Percentiles rank a stretch among this genome's conserved stretches.
phyloP scores from a whole-genome alignment of 345 rosid species.

The Alliaria petiolata region DNA sequence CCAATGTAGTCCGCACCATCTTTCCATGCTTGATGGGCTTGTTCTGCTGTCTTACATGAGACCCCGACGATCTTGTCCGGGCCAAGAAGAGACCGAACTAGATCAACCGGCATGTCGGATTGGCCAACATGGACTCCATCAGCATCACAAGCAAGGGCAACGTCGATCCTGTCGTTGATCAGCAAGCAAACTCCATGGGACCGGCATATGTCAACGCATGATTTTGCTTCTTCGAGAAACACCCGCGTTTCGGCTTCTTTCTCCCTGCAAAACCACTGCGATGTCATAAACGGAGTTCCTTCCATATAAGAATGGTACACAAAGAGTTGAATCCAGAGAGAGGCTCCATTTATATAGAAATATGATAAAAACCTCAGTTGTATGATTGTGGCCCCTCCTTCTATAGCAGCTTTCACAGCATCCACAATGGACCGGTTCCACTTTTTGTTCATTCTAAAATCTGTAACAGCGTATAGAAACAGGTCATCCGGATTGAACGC shows the following conservation, averaged over 20 bases:
- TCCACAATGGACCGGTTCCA: constrained; percentile 68
- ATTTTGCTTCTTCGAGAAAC: constrained; percentile 68
- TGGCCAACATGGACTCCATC: constrained; percentile 95
- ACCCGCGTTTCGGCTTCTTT: constrained; percentile 61
- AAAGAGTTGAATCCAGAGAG: constrained; percentile 1
- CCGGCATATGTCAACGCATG: constrained; percentile 61
- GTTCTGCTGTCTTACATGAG: constrained; percentile 83
- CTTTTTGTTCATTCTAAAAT: constrained; percentile 71
- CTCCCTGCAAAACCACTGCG: constrained; percentile 46
- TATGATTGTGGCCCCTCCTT: constrained; percentile 89
- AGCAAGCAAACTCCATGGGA: constrained; percentile 54
- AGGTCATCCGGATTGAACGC: constrained; percentile 59
- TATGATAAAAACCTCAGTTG: constrained; percentile 64
- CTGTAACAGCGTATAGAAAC: constrained; percentile 86
- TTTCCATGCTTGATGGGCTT: constrained; percentile 78
- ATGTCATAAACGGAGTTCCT: not conserved
- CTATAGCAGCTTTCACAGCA: constrained; percentile 70
- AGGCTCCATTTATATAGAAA: not conserved
- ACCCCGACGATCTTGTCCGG: constrained; percentile 86
- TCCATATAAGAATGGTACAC: too few relatives aligned
- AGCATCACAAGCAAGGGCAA: constrained; percentile 83
- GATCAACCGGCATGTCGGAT: constrained; percentile 66
- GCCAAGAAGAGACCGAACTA: constrained; percentile 71
- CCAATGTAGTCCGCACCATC: constrained; percentile 95
- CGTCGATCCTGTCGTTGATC: constrained; percentile 82